Evolutionary conservation across 2,329 filamentous ascomycete genomes (phyloP).

Genomic region (Ilyonectria robusta): DNA sequence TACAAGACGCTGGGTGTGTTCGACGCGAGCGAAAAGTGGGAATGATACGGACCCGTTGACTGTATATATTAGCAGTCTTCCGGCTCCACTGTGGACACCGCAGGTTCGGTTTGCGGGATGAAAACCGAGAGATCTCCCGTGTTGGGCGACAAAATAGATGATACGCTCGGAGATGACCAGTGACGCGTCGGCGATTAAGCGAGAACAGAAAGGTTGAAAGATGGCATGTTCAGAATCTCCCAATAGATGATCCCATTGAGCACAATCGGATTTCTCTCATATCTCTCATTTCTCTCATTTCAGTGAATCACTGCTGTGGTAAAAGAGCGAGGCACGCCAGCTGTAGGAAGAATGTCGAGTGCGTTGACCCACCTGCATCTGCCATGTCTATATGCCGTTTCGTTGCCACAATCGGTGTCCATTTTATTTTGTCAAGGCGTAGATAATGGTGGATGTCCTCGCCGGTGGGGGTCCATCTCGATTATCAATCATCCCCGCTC

Average conservation of each 20-base stretch:
- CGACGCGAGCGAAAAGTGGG: constrained; percentile 23
- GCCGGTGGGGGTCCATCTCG: constrained; percentile 26
- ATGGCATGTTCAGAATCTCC: not conserved
- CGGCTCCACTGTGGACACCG: constrained; percentile 18
- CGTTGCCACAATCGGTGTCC: not conserved
- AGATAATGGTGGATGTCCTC: constrained; percentile 6
- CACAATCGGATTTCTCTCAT: not conserved
- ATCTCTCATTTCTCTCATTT: not conserved
- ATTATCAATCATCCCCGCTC: constrained; percentile 38
- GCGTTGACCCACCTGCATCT: not conserved
- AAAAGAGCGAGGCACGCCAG: not conserved
- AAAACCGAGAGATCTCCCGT: constrained; percentile 17
- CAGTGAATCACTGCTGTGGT: constrained; percentile 5
- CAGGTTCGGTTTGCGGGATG: constrained; percentile 25
- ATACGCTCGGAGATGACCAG: constrained; percentile 12
- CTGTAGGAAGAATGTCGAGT: constrained; percentile 3
- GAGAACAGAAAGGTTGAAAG: not conserved
- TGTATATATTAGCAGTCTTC: constrained; percentile 18
- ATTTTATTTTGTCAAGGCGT: constrained; percentile 25
- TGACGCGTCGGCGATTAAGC: not conserved
- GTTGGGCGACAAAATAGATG: constrained; percentile 16
- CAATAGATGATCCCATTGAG: not conserved
- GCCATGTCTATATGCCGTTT: not conserved
- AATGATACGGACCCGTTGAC: constrained; percentile 11
- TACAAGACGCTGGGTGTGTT: constrained; percentile 9